Evolutionary conservation across 805 yeast genomes (phyloP).

Genomic region (Saturnispora diversa): DNA sequence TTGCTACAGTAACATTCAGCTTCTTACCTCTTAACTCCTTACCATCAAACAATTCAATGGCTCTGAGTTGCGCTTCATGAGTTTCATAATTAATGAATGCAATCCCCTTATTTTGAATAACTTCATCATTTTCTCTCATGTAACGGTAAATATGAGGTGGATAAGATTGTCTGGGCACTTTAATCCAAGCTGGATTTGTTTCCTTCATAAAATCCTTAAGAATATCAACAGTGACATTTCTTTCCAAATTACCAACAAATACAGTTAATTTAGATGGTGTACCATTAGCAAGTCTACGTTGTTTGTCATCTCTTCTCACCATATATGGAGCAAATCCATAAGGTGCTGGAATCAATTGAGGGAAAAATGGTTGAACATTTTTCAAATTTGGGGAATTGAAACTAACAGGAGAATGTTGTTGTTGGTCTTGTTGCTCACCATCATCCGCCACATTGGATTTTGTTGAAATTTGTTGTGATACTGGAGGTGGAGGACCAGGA

Average conservation of each 20-base stretch:
- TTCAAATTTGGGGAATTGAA: slow-evolving; percentile 1
- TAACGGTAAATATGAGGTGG: slow-evolving; percentile 37
- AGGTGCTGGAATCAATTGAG: neutral
- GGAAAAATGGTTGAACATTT: slow-evolving; percentile 2
- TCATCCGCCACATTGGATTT: no score
- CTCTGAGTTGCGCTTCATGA: slow-evolving; percentile 40
- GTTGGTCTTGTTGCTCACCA: no score
- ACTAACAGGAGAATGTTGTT: neutral
- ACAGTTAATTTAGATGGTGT: slow-evolving; percentile 49
- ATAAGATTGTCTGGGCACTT: slow-evolving; percentile 47
- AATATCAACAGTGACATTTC: slow-evolving; percentile 38
- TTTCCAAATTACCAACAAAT: slow-evolving; percentile 54
- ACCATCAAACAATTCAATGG: slow-evolving; percentile 59
- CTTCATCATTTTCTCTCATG: slow-evolving; percentile 38
- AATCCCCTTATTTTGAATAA: slow-evolving; percentile 51
- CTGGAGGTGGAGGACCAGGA: neutral
- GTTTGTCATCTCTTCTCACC: slow-evolving; percentile 24
- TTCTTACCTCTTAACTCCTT: slow-evolving; percentile 56
- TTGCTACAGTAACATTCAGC: slow-evolving; percentile 64
- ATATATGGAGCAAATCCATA: neutral
- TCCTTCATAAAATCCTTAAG: slow-evolving; percentile 39
- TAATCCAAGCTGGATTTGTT: slow-evolving; percentile 48
- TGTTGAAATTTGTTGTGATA: no score
- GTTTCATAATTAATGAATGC: slow-evolving; percentile 50
- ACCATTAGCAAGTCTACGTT: slow-evolving; percentile 37